A percentile compares a stretch with the other conserved stretches of the same genome.
phyloP scores from a whole-genome alignment of 495 filamentous ascomycete species.

The Evernia prunastri region DNA sequence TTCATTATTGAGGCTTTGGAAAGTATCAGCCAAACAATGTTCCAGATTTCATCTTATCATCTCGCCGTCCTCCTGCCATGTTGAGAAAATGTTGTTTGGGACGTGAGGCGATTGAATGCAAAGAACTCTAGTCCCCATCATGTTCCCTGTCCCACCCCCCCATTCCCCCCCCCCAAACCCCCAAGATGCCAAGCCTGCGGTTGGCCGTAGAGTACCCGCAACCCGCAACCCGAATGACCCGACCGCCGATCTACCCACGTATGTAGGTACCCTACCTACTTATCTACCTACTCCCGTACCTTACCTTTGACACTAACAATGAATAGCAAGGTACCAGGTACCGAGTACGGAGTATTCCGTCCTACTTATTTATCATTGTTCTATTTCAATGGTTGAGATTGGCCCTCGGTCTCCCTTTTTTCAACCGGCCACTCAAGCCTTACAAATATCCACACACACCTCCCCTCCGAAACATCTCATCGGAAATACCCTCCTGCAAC shows the following conservation, averaged over 20 bases:
- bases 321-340: too few species aligned
- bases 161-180: too few species aligned
- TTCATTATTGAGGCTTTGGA: background rate
- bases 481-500: background rate
- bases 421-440: background rate
- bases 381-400: background rate
- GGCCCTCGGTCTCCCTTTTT: background rate
- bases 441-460: background rate
- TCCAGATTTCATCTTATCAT: too few species aligned
- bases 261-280: too few species aligned
- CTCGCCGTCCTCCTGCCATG: background rate
- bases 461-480: background rate
- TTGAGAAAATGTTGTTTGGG: background rate
- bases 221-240: too few species aligned
- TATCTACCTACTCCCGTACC: too few species aligned
- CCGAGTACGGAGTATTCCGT: too few species aligned
- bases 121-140: background rate
- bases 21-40: background rate
- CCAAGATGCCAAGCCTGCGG: background rate
- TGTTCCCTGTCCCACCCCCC: too few species aligned
- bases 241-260: background rate
- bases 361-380: too few species aligned
- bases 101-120: background rate
- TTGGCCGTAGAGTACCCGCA: background rate
- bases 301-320: too few species aligned